Percentiles rank a stretch among this genome's conserved stretches.
Evolutionary conservation across 345 rosid genomes (phyloP).

Genomic region (Syzygium oleosum): DNA sequence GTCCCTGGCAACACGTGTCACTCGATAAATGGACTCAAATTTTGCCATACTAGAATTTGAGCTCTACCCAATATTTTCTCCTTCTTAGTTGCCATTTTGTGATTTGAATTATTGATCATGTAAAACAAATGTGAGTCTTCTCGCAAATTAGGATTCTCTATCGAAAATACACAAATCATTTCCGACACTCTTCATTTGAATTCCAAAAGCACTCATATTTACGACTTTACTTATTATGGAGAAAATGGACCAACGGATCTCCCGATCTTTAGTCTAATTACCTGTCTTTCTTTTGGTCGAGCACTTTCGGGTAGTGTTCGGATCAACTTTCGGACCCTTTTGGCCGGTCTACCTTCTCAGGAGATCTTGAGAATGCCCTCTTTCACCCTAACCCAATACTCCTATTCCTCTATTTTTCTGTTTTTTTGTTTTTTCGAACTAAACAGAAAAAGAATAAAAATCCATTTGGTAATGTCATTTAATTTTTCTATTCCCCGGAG

Average conservation of each 20-base stretch:
- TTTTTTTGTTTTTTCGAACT: too few species aligned
- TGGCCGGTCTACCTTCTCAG: accelerated
- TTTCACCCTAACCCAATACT: too few species aligned
- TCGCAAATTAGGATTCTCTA: not conserved
- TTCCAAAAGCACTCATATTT: not conserved
- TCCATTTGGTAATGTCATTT: too few species aligned
- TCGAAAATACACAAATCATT: not conserved
- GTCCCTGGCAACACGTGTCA: too few species aligned
- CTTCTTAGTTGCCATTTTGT: not conserved
- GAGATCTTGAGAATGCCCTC: not conserved
- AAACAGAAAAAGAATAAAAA: too few species aligned
- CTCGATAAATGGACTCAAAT: too few species aligned
- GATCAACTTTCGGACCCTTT: not conserved
- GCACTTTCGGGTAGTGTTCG: not conserved
- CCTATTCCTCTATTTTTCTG: too few species aligned
- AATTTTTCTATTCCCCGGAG: too few species aligned
- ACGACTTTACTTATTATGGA: not conserved
- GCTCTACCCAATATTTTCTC: not conserved
- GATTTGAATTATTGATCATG: not conserved
- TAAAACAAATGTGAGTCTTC: not conserved
- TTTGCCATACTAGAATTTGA: too few species aligned
- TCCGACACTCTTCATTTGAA: not conserved
- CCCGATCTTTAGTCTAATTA: not conserved
- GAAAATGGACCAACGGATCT: not conserved
- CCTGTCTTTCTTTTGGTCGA: not conserved